Evolutionary conservation across 805 yeast species (phyloP), one percentile per base, ranked within the genome.

Genomic region (Metschnikowia noctiluminum): DNA sequence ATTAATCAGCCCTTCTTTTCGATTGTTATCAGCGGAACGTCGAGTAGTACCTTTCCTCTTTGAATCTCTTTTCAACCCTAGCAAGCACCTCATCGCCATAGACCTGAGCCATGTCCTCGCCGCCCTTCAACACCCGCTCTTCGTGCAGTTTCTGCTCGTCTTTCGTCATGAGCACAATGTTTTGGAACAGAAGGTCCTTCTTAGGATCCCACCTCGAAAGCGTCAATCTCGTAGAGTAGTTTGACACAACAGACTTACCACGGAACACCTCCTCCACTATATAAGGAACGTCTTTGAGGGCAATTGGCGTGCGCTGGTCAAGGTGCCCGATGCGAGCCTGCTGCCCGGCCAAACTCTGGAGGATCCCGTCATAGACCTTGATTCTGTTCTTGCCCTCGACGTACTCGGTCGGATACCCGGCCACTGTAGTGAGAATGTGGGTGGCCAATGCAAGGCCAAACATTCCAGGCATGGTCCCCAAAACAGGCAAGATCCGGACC

Each of bases 401-500:
- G 43, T 96, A 94, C 53, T 92, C 97, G 45, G 85, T 81, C 26
- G 95, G 94, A 63, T 94, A 94, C 1, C 94, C 97, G 1, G 96
- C 82, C 8, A 89, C 82, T 3, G 78, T 69, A 1, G 96, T 87
- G 34, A 94, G 68, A 21, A 94, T 72, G 69, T 88, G 84, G 0
- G 97, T 86, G 2, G 96, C 95, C 48, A 92, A 79, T 0, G 96
- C 81, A 42, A 94, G 76, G 1, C 98, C 99, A 71, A 94, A 94
- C 68, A 92, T 85, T 9, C 94, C 97, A 1, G 99, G 99, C 85
- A 94, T 82, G 0, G 99, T 89, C 3, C 99, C 98, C 54, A 94
- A 70, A 0, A 94, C 99, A 0, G 99, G 99, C 48, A 94, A 75
- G 41, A 94, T 92, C 58, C 99, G 77, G 10, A 91, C 97, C 58